Percentiles rank a stretch among this genome's conserved stretches.
Evolutionary conservation across 2,329 filamentous ascomycete genomes (phyloP).

Genomic region (Arachnopeziza araneosa): DNA sequence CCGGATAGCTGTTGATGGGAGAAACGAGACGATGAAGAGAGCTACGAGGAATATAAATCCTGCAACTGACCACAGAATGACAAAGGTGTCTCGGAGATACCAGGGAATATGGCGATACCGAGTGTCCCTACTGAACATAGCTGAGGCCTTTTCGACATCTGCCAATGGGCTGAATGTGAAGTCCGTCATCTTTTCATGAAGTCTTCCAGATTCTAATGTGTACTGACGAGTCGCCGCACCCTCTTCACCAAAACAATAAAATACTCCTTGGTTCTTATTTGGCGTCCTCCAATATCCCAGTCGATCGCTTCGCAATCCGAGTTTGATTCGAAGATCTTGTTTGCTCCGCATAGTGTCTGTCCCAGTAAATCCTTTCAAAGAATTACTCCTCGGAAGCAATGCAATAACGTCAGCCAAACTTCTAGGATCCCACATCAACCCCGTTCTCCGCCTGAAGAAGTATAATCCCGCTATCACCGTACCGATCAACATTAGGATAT

Average conservation of each 20-base stretch:
- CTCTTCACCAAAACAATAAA: conserved; percentile 73
- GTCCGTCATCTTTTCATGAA: conserved; percentile 35
- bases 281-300: conserved; percentile 83
- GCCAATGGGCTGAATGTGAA: neutral
- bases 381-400: conserved; percentile 75
- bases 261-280: conserved; percentile 56
- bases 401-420: conserved; percentile 77
- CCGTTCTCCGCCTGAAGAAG: conserved; percentile 62
- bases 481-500: conserved; percentile 59
- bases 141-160: conserved; percentile 19
- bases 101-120: conserved; percentile 70
- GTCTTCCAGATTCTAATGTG: conserved; percentile 42
- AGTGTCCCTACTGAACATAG: conserved; percentile 30
- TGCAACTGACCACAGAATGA: conserved; percentile 61
- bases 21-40: conserved; percentile 73
- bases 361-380: conserved; percentile 64
- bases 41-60: conserved; percentile 59
- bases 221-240: conserved; percentile 46
- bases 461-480: conserved; percentile 54
- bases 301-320: conserved; percentile 56
- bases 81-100: conserved; percentile 61
- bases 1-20: conserved; percentile 59
- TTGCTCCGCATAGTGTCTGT: conserved; percentile 55
- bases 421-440: conserved; percentile 78
- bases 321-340: conserved; percentile 47